phyloP scores from a whole-genome alignment of 2,329 filamentous ascomycete species.

The Cladosporium velox region DNA sequence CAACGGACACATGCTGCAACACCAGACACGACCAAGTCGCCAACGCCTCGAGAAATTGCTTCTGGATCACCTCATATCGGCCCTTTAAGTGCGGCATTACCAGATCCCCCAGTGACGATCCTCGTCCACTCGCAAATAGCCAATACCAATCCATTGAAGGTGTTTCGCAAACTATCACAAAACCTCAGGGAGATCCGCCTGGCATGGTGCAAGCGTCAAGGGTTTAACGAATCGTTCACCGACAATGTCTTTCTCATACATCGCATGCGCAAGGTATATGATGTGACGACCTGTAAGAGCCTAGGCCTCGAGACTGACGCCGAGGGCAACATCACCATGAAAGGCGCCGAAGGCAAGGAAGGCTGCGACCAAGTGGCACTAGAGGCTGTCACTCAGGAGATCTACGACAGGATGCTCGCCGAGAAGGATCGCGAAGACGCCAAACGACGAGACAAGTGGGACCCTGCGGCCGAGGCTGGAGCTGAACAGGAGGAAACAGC shows the following conservation, averaged over 20 bases:
- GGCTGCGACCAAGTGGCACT: conserved; percentile 67
- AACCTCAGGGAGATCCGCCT: conserved; percentile 66
- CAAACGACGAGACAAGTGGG: conserved; percentile 17
- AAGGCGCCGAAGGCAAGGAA: conserved; percentile 51
- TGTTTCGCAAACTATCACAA: conserved; percentile 68
- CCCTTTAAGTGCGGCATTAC: conserved; percentile 7
- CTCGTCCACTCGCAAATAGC: conserved; percentile 69
- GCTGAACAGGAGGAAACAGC: conserved; percentile 31
- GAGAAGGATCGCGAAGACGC: conserved; percentile 44
- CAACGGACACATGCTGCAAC: conserved; percentile 28
- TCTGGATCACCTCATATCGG: background rate
- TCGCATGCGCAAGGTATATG: conserved; percentile 71
- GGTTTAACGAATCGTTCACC: conserved; percentile 51
- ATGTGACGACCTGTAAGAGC: conserved; percentile 70
- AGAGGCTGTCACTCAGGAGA: conserved; percentile 72
- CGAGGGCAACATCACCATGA: conserved; percentile 41
- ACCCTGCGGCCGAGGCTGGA: conserved; percentile 24
- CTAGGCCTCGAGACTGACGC: conserved; percentile 60
- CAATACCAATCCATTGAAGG: conserved; percentile 60
- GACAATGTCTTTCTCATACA: conserved; percentile 74
- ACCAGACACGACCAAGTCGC: conserved; percentile 24
- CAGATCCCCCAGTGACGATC: conserved; percentile 60
- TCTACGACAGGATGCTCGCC: conserved; percentile 55
- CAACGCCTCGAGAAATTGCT: conserved; percentile 21
- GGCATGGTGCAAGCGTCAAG: conserved; percentile 69